phyloP scores from a whole-genome alignment of 2,329 filamentous ascomycete species.

The Apiospora malaysiana region DNA sequence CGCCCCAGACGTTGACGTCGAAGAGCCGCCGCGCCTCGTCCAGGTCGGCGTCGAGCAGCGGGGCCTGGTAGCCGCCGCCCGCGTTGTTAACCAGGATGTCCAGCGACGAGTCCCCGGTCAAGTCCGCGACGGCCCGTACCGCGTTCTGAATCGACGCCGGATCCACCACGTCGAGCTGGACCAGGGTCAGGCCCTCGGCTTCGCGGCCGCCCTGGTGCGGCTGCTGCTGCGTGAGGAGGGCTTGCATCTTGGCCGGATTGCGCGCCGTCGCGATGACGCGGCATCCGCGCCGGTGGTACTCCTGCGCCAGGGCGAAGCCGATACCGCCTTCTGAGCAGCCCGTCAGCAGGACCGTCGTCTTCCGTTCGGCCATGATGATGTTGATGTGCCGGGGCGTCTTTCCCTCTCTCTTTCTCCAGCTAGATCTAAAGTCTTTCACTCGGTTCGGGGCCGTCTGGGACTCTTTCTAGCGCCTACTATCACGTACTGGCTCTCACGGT shows the following conservation, averaged over 20 bases:
- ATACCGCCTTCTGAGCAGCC: conserved; percentile 47
- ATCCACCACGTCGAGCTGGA: conserved; percentile 35
- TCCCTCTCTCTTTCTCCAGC: neutral
- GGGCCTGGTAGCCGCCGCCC: conserved; percentile 39
- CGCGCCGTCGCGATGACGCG: conserved; percentile 49
- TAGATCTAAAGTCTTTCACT: neutral
- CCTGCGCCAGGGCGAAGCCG: conserved; percentile 46
- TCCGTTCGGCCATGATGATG: conserved; percentile 17
- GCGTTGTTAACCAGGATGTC: conserved; percentile 40
- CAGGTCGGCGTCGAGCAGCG: conserved; percentile 41
- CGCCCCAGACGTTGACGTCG: conserved; percentile 38
- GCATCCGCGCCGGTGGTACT: conserved; percentile 44
- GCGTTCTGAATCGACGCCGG: conserved; percentile 29
- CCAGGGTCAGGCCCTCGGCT: conserved; percentile 41
- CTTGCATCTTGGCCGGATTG: conserved; percentile 39
- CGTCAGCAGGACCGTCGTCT: conserved; percentile 32
- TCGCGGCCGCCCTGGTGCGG: conserved; percentile 37
- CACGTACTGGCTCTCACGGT: neutral
- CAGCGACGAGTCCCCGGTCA: conserved; percentile 46
- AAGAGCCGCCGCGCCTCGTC: conserved; percentile 32
- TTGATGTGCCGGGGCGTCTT: neutral
- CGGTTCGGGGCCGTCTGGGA: neutral
- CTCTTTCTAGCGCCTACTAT: neutral
- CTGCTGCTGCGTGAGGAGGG: conserved; percentile 32
- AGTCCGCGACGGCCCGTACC: conserved; percentile 26